Conservation (phyloP, 202 grass and related monocot species). For the Elaeis oleifera region DNA sequence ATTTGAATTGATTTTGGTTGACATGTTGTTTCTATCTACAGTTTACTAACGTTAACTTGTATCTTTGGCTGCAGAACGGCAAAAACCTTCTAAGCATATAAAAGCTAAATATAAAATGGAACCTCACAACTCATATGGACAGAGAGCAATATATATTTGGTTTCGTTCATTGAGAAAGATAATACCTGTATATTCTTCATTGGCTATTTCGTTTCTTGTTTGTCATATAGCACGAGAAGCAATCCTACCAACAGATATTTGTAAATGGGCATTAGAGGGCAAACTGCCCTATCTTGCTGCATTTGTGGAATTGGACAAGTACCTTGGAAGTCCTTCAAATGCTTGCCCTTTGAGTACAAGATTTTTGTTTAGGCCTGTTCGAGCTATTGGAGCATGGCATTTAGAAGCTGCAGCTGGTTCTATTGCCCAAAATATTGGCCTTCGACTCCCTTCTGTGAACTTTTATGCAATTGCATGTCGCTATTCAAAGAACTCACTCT, state of each 20-base stretch:
- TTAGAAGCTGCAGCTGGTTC: conserved; percentile 58
- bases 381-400: conserved; percentile 67
- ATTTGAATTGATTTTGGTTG: too few species aligned
- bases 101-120: conserved; percentile 11
- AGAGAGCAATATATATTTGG: conserved; percentile 35
- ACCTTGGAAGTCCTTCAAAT: conserved; percentile 37
- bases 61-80: conserved; percentile 35
- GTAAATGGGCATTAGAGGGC: conserved; percentile 51
- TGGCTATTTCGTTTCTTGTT: conserved; percentile 61
- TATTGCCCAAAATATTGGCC: conserved; percentile 48
- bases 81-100: conserved; percentile 19
- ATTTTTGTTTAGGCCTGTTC: conserved; percentile 59
- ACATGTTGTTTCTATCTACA: too few species aligned
- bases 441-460: conserved; percentile 68
- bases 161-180: conserved; percentile 48
- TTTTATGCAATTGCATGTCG: conserved; percentile 68
- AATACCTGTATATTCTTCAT: conserved; percentile 68
- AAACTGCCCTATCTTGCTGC: conserved; percentile 68
- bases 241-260: conserved; percentile 62
- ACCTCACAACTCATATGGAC: conserved; percentile 14
- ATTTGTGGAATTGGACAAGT: conserved; percentile 48
- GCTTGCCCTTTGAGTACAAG: conserved; percentile 48
- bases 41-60: background rate
- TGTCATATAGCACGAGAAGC: conserved; percentile 72
- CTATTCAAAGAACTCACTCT: conserved; percentile 56